Conservation (phyloP, 352 stramenopile species). For the Phytophthora tentaculata region DNA sequence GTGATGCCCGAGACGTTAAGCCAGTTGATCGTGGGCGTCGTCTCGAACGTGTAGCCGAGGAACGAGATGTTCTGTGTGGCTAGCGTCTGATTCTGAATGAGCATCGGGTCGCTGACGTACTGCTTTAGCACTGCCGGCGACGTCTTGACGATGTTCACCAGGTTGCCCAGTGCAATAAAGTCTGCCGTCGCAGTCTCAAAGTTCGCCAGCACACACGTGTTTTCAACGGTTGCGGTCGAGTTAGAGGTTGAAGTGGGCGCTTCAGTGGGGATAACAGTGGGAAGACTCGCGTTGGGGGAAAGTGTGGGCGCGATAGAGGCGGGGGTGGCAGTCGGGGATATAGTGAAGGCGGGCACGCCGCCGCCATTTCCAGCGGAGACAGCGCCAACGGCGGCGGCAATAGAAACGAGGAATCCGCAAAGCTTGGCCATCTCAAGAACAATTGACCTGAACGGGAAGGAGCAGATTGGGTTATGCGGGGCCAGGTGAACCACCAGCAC, state of each 20-base stretch:
- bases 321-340: constrained; percentile 1
- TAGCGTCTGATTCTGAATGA: constrained; percentile 46
- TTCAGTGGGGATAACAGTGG: not conserved
- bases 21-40: constrained; percentile 56
- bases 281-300: not conserved
- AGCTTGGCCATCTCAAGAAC: constrained; percentile 39
- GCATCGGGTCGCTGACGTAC: constrained; percentile 48
- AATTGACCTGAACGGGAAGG: constrained; percentile 29
- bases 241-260: not conserved
- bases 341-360: no score
- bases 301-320: not conserved
- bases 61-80: constrained; percentile 52
- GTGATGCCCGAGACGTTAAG: constrained; percentile 55
- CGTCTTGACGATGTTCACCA: constrained; percentile 51
- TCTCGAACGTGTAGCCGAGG: constrained; percentile 52
- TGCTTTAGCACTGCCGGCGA: constrained; percentile 36
- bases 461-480: constrained; percentile 36
- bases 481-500: constrained; percentile 4
- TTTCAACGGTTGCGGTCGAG: constrained; percentile 6
- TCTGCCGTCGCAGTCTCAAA: constrained; percentile 54
- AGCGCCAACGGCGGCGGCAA: constrained; percentile 18
- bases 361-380: constrained; percentile 25
- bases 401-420: constrained; percentile 23
- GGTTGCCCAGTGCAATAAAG: constrained; percentile 54
- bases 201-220: constrained; percentile 47